Evolutionary conservation across 2,329 filamentous ascomycete genomes (phyloP).

Genomic region (Leptographium procerum): DNA sequence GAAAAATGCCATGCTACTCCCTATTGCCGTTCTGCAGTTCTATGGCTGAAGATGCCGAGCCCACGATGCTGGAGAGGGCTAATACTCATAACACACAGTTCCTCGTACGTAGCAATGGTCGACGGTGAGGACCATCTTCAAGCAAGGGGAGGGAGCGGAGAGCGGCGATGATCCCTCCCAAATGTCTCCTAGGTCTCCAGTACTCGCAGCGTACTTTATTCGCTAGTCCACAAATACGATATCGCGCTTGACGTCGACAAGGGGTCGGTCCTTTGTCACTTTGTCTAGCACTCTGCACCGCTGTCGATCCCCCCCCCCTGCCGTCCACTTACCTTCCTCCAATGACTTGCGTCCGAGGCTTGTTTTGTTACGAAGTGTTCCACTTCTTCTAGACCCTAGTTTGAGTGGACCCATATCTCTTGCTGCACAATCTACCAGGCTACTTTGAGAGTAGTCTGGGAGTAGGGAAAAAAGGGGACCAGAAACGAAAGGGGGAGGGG

Average conservation of each 20-base stretch:
- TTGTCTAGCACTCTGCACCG: not conserved
- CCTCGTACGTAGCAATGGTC: too few relatives aligned
- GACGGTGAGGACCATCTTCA: not conserved
- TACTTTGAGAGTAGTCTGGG: not conserved
- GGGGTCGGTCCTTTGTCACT: not conserved
- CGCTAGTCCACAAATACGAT: not conserved
- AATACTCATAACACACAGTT: too few relatives aligned
- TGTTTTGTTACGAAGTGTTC: not conserved
- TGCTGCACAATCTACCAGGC: not conserved
- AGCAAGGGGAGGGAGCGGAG: not conserved
- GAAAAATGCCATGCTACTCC: not conserved
- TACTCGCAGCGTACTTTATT: not conserved
- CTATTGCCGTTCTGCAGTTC: not conserved
- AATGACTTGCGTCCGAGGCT: not conserved
- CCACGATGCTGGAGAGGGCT: not conserved
- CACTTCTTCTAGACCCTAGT: not conserved
- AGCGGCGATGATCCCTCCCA: too few relatives aligned
- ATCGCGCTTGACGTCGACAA: not conserved
- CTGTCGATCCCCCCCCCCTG: not conserved
- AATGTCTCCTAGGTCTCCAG: not conserved
- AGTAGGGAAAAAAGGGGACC: not conserved
- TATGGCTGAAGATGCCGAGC: not conserved
- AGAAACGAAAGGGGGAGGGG: not conserved
- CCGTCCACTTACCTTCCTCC: not conserved
- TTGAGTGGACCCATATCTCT: not conserved